A percentile compares a stretch with the other conserved stretches of the same genome.
phyloP scores from a whole-genome alignment of 2,329 filamentous ascomycete genomes.

The Botrytis deweyae region DNA sequence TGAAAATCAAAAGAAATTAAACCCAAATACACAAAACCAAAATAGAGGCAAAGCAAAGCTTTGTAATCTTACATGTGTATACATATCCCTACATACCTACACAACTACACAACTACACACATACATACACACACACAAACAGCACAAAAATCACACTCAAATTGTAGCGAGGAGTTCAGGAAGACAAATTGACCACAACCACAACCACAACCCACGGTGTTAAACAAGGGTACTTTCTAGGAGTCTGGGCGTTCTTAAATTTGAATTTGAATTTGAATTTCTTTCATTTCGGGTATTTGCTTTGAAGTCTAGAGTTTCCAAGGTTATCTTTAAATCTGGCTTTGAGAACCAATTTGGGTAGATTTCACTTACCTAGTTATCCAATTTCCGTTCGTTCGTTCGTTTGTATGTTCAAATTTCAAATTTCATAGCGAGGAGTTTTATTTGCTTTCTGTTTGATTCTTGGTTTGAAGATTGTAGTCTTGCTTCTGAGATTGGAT shows the following conservation, averaged over 20 bases:
- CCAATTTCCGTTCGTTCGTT: background rate
- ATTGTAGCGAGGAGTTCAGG: background rate
- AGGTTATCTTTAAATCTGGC: background rate
- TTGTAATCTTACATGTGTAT: background rate
- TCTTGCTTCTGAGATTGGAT: background rate
- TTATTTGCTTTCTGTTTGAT: background rate
- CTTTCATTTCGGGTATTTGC: background rate
- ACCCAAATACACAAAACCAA: background rate
- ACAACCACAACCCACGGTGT: background rate
- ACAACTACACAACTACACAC: background rate
- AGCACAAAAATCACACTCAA: background rate
- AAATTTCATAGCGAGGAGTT: conserved; percentile 1
- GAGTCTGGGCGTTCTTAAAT: background rate
- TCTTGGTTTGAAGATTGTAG: background rate
- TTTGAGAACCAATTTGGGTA: background rate
- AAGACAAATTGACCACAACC: background rate
- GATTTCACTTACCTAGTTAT: background rate
- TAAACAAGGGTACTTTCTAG: background rate
- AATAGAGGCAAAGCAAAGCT: background rate
- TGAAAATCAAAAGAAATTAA: background rate
- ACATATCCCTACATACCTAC: background rate
- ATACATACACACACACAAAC: background rate
- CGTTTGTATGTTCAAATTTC: background rate
- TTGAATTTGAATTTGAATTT: background rate
- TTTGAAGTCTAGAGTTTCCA: background rate